A percentile compares a stretch with the other conserved stretches of the same genome.
phyloP scores from a whole-genome alignment of 2,329 filamentous ascomycete genomes.

The Botrytis porri region DNA sequence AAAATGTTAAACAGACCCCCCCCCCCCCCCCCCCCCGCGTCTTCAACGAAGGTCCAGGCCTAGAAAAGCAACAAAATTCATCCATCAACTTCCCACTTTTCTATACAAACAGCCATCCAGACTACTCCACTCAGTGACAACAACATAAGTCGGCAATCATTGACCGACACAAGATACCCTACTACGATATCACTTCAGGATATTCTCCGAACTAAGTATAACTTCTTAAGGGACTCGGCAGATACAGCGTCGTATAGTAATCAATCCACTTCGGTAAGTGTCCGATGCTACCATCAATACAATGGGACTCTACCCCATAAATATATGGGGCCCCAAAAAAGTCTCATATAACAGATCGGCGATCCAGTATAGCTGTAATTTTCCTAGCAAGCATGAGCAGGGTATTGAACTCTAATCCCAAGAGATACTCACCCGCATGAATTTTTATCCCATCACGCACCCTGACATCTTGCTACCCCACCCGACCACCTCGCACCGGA shows the following conservation, averaged over 20 bases:
- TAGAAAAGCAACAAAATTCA: neutral
- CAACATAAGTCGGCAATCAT: neutral
- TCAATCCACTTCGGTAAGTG: neutral
- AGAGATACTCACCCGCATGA: neutral
- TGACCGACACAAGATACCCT: neutral
- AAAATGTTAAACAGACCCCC: neutral
- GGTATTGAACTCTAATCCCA: neutral
- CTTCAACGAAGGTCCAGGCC: neutral
- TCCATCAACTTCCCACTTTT: neutral
- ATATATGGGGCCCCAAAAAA: neutral
- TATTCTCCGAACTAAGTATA: neutral
- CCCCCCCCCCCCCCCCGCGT: neutral
- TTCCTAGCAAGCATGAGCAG: neutral
- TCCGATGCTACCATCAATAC: neutral
- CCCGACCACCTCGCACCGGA: neutral
- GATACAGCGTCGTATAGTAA: neutral
- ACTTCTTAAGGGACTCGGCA: neutral
- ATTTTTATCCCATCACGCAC: neutral
- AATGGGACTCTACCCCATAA: neutral
- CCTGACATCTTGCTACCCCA: neutral
- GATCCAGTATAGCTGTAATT: neutral
- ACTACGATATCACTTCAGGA: neutral
- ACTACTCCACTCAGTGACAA: neutral
- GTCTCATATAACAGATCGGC: neutral
- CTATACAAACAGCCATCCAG: neutral